Conservation (phyloP, 345 rosid species). For the Murraya koenigii region DNA sequence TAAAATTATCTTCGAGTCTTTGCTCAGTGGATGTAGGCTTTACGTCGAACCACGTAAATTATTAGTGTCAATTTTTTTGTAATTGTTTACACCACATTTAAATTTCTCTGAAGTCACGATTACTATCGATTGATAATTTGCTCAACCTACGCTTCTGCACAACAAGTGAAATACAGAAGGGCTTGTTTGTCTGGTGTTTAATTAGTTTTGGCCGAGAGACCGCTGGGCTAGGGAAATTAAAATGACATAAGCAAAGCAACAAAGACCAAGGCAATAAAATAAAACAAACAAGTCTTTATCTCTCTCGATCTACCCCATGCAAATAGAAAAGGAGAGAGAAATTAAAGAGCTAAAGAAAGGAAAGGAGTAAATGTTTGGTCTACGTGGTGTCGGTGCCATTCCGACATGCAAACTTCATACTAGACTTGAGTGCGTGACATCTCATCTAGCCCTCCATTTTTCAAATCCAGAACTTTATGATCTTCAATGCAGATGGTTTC, state of each 20-base stretch:
- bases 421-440: slow-evolving; percentile 20
- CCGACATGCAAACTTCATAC: slow-evolving; percentile 17
- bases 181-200: neutral
- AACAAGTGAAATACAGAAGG: neutral
- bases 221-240: neutral
- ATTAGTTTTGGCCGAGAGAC: neutral
- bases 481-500: neutral
- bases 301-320: slow-evolving; percentile 14
- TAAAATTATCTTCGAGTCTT: too few species aligned
- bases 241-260: neutral
- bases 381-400: slow-evolving; percentile 27
- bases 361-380: slow-evolving; percentile 16
- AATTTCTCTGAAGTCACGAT: too few species aligned
- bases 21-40: too few species aligned
- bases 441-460: neutral
- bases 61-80: too few species aligned
- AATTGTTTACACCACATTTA: too few species aligned
- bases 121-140: too few species aligned
- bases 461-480: neutral
- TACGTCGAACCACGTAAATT: too few species aligned
- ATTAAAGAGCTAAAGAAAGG: neutral
- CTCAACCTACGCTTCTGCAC: too few species aligned
- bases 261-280: neutral
- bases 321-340: neutral
- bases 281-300: neutral